Evolutionary conservation across 768 basidiomycete species (phyloP).

Genomic region (Dioszegia aurantiaca): DNA sequence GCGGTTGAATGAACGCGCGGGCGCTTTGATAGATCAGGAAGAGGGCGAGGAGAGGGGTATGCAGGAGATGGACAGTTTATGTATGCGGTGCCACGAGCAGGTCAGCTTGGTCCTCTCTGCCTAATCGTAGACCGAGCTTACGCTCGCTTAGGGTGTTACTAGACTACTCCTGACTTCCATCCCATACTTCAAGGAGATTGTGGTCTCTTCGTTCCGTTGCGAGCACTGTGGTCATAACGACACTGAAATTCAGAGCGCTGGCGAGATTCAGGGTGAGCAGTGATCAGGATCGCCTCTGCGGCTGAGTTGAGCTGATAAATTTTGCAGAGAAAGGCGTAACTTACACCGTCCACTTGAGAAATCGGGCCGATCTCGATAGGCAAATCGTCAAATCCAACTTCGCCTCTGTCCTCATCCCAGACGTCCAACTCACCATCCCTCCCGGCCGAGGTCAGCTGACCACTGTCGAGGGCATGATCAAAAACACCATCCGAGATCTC

Average conservation of each 20-base stretch:
- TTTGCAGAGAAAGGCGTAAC: conserved; percentile 70
- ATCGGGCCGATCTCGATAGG: conserved; percentile 76
- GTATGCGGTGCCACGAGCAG: conserved; percentile 90
- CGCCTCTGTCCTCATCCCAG: conserved; percentile 78
- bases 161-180: conserved; percentile 86
- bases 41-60: conserved; percentile 63
- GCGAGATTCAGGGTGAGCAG: conserved; percentile 70
- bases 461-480: conserved; percentile 89
- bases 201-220: conserved; percentile 94
- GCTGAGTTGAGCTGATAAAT: not conserved
- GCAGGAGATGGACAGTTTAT: conserved; percentile 82
- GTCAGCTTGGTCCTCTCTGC: conserved; percentile 55
- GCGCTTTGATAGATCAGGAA: conserved; percentile 39
- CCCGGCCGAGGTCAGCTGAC: conserved; percentile 83
- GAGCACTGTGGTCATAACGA: conserved; percentile 85
- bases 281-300: no score
- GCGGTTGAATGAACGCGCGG: conserved; percentile 22
- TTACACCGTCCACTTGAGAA: conserved; percentile 75
- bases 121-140: not conserved
- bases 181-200: conserved; percentile 90
- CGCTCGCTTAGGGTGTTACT: conserved; percentile 70
- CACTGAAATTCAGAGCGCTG: conserved; percentile 92
- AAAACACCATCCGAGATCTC: conserved; percentile 77
- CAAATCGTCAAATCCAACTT: conserved; percentile 86
- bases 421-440: conserved; percentile 87